A percentile compares a stretch with the other conserved stretches of the same genome.
Evolutionary conservation across 306 rosid genomes (phyloP).

Genomic region (Ormosia emarginata): DNA sequence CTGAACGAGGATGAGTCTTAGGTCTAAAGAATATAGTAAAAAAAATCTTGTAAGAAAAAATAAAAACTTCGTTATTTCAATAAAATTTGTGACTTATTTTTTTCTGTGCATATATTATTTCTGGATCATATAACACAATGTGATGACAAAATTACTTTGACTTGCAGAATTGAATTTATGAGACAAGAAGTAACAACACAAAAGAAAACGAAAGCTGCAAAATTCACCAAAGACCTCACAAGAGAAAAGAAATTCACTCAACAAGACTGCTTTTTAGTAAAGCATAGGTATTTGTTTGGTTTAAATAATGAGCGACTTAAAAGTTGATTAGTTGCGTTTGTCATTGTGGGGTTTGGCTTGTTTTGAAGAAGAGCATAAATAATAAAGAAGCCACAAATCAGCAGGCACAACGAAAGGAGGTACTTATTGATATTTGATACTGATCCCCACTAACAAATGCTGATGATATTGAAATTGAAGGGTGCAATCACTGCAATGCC

Average conservation of each 20-base stretch:
- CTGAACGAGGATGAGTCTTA: too few relatives aligned
- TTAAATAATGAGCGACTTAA: not conserved
- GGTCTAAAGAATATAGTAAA: too few relatives aligned
- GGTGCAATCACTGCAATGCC: not conserved
- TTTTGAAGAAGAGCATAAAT: conserved; percentile 13
- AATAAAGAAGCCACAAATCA: not conserved
- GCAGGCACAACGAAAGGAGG: not conserved
- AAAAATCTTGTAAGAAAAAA: too few relatives aligned
- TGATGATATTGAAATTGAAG: conserved; percentile 11
- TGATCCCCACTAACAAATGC: conserved; percentile 26
- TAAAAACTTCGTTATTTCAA: too few relatives aligned
- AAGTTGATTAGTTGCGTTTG: conserved; percentile 19
- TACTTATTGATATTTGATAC: conserved; percentile 13
- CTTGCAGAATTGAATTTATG: not conserved
- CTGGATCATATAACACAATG: not conserved
- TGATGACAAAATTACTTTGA: not conserved
- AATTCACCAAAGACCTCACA: not conserved
- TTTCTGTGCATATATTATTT: too few relatives aligned
- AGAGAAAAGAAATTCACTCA: conserved; percentile 17
- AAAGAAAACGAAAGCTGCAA: not conserved
- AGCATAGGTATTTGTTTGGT: conserved; percentile 4
- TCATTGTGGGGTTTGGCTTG: conserved; percentile 22
- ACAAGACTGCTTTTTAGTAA: conserved; percentile 3
- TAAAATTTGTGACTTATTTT: too few relatives aligned
- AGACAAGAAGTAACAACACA: not conserved